phyloP scores from a whole-genome alignment of 1,139 yeast genomes.

The Kodamaea derodonti region DNA sequence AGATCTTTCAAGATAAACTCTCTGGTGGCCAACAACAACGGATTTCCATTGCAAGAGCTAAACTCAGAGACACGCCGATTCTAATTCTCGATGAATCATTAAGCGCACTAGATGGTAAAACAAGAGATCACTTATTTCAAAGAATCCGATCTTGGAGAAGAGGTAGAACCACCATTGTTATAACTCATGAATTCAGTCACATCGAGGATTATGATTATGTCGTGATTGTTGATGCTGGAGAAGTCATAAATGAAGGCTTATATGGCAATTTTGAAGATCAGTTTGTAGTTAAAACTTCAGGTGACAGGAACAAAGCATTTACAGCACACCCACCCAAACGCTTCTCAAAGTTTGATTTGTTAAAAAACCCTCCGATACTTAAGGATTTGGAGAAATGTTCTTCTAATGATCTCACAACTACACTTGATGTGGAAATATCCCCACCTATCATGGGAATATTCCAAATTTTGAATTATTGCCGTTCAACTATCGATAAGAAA shows the following conservation, averaged over 20 bases:
- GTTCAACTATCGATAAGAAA: conserved; percentile 30
- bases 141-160: conserved; percentile 57
- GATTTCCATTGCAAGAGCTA: conserved; percentile 79
- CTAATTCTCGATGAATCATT: conserved; percentile 81
- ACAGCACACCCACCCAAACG: background rate
- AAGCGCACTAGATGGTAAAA: conserved; percentile 66
- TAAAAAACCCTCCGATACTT: conserved; percentile 23
- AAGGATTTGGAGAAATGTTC: conserved; percentile 18
- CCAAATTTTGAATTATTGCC: conserved; percentile 34
- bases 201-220: conserved; percentile 55
- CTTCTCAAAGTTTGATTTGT: conserved; percentile 12
- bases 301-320: background rate
- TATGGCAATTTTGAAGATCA: conserved; percentile 12
- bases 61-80: conserved; percentile 65
- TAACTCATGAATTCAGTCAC: conserved; percentile 71
- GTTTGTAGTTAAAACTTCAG: background rate
- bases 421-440: background rate
- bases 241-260: conserved; percentile 30
- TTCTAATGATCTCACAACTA: background rate
- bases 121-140: conserved; percentile 42
- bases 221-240: conserved; percentile 58
- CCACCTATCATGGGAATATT: conserved; percentile 23
- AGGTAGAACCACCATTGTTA: conserved; percentile 69
- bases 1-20: conserved; percentile 49
- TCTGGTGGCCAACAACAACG: conserved; percentile 93